Evolutionary conservation across 1,284 basidiomycete genomes (phyloP).

Genomic region (Phylloporus sp.): DNA sequence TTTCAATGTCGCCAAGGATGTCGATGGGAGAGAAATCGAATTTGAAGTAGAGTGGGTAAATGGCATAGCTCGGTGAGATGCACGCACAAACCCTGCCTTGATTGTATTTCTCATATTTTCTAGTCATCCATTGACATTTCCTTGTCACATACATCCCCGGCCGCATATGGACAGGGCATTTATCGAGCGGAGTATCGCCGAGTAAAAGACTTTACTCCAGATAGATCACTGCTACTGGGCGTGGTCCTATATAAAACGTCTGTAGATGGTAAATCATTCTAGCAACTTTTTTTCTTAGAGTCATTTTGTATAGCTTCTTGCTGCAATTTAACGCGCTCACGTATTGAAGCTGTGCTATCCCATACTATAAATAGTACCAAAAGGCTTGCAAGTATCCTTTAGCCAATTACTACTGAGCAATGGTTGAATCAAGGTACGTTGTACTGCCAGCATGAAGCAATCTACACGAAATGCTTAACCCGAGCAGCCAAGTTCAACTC

Average conservation of each 20-base stretch:
- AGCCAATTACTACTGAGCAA: neutral
- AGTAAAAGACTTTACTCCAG: too few species aligned
- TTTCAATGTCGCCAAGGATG: slow-evolving; percentile 29
- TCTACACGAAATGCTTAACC: neutral
- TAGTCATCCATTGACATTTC: slow-evolving; percentile 15
- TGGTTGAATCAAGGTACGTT: slow-evolving; percentile 19
- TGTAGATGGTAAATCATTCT: too few species aligned
- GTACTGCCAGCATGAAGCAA: neutral
- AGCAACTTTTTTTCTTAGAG: too few species aligned
- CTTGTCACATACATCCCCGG: slow-evolving; percentile 22
- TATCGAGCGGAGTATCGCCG: slow-evolving; percentile 12
- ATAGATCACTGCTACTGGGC: too few species aligned
- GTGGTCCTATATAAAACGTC: too few species aligned
- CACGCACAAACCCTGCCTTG: neutral
- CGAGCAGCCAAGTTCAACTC: slow-evolving; percentile 12
- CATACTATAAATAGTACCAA: too few species aligned
- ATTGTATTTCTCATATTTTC: neutral
- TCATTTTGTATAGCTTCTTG: too few species aligned
- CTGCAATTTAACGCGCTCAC: too few species aligned
- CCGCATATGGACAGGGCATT: slow-evolving; percentile 17
- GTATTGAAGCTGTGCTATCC: too few species aligned
- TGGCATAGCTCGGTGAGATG: slow-evolving; percentile 20
- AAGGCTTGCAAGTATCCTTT: too few species aligned
- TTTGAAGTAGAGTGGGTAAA: slow-evolving; percentile 16
- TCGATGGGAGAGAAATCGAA: slow-evolving; percentile 22